Evolutionary conservation across 805 yeast genomes (phyloP).

Genomic region (Wickerhamomyces bisporus): DNA sequence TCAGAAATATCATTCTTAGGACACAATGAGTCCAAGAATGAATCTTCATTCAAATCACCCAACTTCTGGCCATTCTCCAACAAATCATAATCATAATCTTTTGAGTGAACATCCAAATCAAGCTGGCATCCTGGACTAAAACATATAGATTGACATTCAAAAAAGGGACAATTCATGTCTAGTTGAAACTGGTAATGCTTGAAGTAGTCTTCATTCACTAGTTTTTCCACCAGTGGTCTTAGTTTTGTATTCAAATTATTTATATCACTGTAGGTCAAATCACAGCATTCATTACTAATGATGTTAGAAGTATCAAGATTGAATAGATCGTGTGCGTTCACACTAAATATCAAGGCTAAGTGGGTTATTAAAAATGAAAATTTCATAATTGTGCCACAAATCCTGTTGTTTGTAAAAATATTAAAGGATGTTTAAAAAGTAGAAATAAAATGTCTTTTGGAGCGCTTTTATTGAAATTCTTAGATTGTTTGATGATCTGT

Average conservation of each 20-base stretch:
- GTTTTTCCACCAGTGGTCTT: constrained; percentile 49
- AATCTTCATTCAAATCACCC: constrained; percentile 31
- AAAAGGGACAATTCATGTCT: constrained; percentile 78
- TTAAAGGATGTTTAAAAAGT: no score
- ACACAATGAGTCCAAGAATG: constrained; percentile 35
- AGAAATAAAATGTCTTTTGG: no score
- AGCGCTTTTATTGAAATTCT: no score
- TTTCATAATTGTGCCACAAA: no score
- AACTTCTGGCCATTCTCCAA: constrained; percentile 39
- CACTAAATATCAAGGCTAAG: neutral
- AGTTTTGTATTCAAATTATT: constrained; percentile 45
- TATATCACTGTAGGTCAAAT: constrained; percentile 40
- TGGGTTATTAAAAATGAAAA: no score
- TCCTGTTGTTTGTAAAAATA: no score
- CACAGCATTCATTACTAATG: constrained; percentile 28
- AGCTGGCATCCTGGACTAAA: constrained; percentile 25
- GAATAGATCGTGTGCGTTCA: constrained; percentile 12
- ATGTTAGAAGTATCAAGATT: constrained; percentile 11
- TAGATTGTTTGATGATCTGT: neutral
- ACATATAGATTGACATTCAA: constrained; percentile 56
- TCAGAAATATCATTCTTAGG: constrained; percentile 14
- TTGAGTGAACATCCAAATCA: constrained; percentile 25
- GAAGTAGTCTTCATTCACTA: constrained; percentile 77
- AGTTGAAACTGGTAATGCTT: constrained; percentile 66
- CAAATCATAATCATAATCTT: constrained; percentile 21